phyloP scores from a whole-genome alignment of 208 protist genomes.

The Wallacemonas sp. region DNA sequence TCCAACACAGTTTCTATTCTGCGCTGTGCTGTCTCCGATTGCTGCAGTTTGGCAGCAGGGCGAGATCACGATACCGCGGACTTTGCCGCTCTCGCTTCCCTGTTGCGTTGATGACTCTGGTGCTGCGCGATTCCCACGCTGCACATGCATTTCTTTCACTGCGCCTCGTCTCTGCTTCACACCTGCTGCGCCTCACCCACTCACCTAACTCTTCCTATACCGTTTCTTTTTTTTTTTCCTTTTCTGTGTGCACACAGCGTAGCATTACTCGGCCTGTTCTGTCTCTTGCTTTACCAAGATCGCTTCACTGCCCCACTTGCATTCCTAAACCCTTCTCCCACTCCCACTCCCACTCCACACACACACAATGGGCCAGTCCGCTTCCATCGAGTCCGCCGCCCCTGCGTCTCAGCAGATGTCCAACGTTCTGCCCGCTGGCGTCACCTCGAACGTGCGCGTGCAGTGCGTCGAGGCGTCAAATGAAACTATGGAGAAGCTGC shows the following conservation, averaged over 20 bases:
- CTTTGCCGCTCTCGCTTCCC: too few relatives aligned
- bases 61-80: too few relatives aligned
- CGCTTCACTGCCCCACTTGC: not conserved
- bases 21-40: too few relatives aligned
- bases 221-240: slow-evolving; percentile 1
- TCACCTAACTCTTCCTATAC: not conserved
- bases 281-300: not conserved
- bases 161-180: too few relatives aligned
- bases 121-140: too few relatives aligned
- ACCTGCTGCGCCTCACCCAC: not conserved
- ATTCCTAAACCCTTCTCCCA: not conserved
- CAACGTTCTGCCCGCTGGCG: not conserved
- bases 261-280: not conserved
- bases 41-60: too few relatives aligned
- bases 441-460: not conserved
- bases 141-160: too few relatives aligned
- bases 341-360: too few relatives aligned
- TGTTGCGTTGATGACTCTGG: too few relatives aligned
- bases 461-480: slow-evolving; percentile 2
- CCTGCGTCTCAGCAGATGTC: slow-evolving; percentile 9
- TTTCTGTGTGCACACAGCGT: not conserved
- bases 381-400: slow-evolving; percentile 6
- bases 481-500: not conserved
- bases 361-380: slow-evolving; percentile 9
- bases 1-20: too few relatives aligned